A percentile compares a stretch with the other conserved stretches of the same genome.
phyloP scores from a whole-genome alignment of 768 basidiomycete species.

The Hemileccinum rubropunctum region DNA sequence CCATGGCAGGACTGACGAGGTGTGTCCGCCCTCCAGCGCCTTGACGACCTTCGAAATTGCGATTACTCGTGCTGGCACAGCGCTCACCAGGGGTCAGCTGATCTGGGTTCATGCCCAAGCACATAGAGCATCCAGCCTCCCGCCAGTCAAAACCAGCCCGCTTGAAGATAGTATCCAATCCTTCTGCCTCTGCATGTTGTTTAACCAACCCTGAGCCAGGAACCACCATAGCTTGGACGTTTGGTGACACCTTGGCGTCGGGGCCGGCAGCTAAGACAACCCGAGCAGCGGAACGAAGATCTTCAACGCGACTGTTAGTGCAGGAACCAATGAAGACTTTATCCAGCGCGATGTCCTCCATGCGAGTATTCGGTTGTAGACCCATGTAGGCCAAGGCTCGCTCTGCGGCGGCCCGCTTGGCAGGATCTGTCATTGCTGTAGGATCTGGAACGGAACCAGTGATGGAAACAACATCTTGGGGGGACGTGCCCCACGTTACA shows the following conservation, averaged over 20 bases:
- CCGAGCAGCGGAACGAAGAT: conserved; percentile 81
- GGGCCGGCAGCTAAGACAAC: conserved; percentile 73
- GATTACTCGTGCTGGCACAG: conserved; percentile 90
- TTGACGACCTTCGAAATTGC: conserved; percentile 91
- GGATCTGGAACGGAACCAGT: conserved; percentile 82
- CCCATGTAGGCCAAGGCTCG: conserved; percentile 88
- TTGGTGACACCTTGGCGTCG: conserved; percentile 68
- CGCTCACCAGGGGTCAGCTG: conserved; percentile 79
- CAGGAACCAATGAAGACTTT: conserved; percentile 95
- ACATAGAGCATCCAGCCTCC: conserved; percentile 96
- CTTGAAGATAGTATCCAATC: conserved; percentile 81
- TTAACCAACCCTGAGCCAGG: conserved; percentile 91
- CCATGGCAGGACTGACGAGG: conserved; percentile 89
- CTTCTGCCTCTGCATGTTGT: conserved; percentile 87
- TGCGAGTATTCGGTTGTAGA: conserved; percentile 68
- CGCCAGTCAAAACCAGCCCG: conserved; percentile 94
- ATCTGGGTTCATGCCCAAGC: conserved; percentile 94
- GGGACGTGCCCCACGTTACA: conserved; percentile 91
- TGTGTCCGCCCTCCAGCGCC: conserved; percentile 88
- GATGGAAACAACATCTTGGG: conserved; percentile 84
- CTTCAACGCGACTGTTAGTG: conserved; percentile 93
- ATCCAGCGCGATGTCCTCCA: conserved; percentile 78
- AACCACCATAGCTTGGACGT: conserved; percentile 86
- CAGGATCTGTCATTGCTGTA: conserved; percentile 56
- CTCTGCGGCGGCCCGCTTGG: conserved; percentile 65